Percentiles rank a stretch among this genome's conserved stretches.
Evolutionary conservation across 106 monocot species (phyloP).

Genomic region (Narthecium ossifragum): DNA sequence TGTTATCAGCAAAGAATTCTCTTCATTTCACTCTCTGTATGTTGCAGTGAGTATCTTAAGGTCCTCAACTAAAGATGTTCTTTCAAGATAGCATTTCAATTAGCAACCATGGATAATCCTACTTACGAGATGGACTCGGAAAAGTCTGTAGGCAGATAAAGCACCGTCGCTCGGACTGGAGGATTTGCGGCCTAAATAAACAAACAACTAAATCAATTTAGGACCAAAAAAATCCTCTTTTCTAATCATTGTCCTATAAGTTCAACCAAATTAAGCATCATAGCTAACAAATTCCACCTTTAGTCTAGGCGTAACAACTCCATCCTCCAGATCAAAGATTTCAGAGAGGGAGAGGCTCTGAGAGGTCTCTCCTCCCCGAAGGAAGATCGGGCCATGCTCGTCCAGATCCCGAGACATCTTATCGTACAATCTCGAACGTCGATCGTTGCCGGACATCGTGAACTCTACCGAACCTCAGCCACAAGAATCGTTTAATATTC

Average conservation of each 20-base stretch:
- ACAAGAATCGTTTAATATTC: too few species aligned
- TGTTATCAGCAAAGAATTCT: too few species aligned
- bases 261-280: not conserved
- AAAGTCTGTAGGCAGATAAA: constrained; percentile 56
- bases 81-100: too few species aligned
- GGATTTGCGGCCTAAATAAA: constrained; percentile 57
- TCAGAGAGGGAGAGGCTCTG: constrained; percentile 77
- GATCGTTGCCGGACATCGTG: constrained; percentile 20
- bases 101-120: too few species aligned
- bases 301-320: constrained; percentile 45
- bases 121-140: constrained; percentile 74
- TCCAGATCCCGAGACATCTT: constrained; percentile 79
- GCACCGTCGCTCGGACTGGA: constrained; percentile 86
- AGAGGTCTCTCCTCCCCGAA: constrained; percentile 75
- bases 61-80: too few species aligned
- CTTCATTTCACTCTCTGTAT: too few species aligned
- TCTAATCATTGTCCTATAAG: too few species aligned
- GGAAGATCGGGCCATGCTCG: constrained; percentile 62
- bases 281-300: constrained; percentile 25
- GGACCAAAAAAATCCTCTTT: not conserved
- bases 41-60: too few species aligned
- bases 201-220: not conserved
- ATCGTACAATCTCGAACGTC: constrained; percentile 58
- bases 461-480: too few species aligned
- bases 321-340: constrained; percentile 52